Evolutionary conservation across 257 asterid genomes (phyloP), one percentile per base, ranked within the genome.

Genomic region (Solanum peruvianum): DNA sequence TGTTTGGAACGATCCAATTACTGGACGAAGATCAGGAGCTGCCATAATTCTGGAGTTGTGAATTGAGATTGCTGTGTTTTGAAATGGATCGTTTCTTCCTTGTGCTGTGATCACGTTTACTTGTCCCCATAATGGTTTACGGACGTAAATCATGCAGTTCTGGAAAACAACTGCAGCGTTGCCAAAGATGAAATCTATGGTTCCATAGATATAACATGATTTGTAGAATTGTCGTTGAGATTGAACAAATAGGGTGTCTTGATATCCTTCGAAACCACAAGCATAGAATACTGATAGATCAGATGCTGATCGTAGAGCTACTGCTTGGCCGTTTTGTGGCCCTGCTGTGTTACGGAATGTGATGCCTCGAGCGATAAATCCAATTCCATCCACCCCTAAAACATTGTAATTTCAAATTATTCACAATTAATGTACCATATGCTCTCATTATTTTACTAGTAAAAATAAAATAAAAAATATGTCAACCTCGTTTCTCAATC

Each of bases 1-100:
- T 2, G 99, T 96, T 3, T 86, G 85, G 13, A 87, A 75, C 3
- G 92, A 87, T 1, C 70, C 83, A 1, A 90, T 78, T 11, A 91
- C 93, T 0, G 98, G 98, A 6, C 15, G 71, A 8, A 95, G 93
- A 84, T 95, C 99, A 2, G 93, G 94, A 0, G 94, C 97, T 0
- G 98, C 90, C 91, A 84, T 77, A 87, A 96, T 88, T 73, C 93
- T 91, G 0, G 93, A 93, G 9, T 88, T 89, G 49, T 95, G 98
- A 89, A 96, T 92, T 16, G 99, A 93, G 23, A 96, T 95, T 6
- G 95, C 99, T 11, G 98, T 94, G 87, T 96, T 96, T 58, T 96
- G 99, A 83, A 91, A 94, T n/a, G 98, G 99, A 85, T 96, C 99
- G 5, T 91, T 95, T 70, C 99, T 93, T 5, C 98, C 99, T 87